Evolutionary conservation across 177 flowering plant genomes (phyloP), one percentile per base, ranked within the genome.

Genomic region (Telopea speciosissima): DNA sequence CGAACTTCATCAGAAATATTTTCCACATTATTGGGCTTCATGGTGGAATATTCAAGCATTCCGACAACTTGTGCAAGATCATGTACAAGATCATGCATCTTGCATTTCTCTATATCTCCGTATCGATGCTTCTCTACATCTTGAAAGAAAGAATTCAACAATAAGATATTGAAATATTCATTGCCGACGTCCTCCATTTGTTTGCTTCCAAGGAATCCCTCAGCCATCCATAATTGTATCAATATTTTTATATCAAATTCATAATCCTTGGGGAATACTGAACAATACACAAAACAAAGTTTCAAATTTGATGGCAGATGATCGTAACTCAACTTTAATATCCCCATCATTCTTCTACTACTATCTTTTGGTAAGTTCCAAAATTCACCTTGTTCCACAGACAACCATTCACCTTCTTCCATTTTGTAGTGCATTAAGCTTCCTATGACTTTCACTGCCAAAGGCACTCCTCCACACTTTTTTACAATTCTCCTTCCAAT

Each of bases 381-480:
- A 0, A 68, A 25, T 24, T 63, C 40, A 25, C 61, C 65, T 10
- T 68, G 44, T 54, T 56, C 36, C 1, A 74, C 23, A 1, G 67
- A 28, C 17, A 45, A n/a, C 85, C 83, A 80, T 8, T 75, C 75
- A 1, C 2, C 2, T 25, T 65, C 62, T 58, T 44, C 33, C 5
- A 42, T 60, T 36, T 58, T 74, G 0, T n/a, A 28, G n/a, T 36
- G 42, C 45, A 81, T 33, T 28, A 72, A 2, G 14, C 70, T 60
- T 1, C 79, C 83, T 17, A 83, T 9, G 23, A 61, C 23, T 13
- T 58, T 78, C 3, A 65, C 58, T 0, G 79, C 83, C 4, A 79
- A 45, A 5, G 84, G 83, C 21, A 79, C 60, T 1, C 85, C 83
- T 5, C 26, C 12, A 63, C 85, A 81, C 45, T 68, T 83, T 1